Evolutionary conservation across 208 protist species (phyloP).

Genomic region (Vickermania ingenoplastis): DNA sequence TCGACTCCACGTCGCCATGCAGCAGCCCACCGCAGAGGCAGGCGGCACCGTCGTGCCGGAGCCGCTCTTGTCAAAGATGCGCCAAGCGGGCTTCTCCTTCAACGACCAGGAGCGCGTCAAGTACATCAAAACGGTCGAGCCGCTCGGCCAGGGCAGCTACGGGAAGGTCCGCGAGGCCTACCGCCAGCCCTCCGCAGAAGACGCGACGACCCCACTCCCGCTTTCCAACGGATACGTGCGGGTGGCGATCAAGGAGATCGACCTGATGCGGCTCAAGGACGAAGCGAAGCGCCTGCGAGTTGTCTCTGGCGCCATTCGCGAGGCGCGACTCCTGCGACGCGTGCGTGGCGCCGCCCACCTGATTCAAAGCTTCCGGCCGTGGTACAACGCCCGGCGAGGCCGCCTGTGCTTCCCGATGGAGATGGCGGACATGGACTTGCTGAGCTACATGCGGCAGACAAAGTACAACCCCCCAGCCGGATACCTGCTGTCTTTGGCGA

Average conservation of each 20-base stretch:
- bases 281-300: not conserved
- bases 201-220: too few relatives aligned
- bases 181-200: too few relatives aligned
- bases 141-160: not conserved
- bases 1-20: too few relatives aligned
- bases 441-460: constrained; percentile 6
- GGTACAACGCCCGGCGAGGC: constrained; percentile 11
- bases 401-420: constrained; percentile 17
- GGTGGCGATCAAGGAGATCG: constrained; percentile 1
- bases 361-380: constrained; percentile 13
- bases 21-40: too few relatives aligned
- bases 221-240: too few relatives aligned
- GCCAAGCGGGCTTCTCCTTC: not conserved
- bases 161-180: not conserved
- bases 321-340: not conserved
- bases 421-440: constrained; percentile 11
- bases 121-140: not conserved
- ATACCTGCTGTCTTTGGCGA: constrained; percentile 6
- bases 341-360: constrained; percentile 5
- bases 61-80: too few relatives aligned
- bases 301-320: not conserved
- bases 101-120: not conserved
- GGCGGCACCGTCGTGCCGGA: too few relatives aligned
- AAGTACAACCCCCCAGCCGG: constrained; percentile 6
- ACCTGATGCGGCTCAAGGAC: not conserved